phyloP scores from a whole-genome alignment of 305 asterid genomes.

The Fraxinus albicans region DNA sequence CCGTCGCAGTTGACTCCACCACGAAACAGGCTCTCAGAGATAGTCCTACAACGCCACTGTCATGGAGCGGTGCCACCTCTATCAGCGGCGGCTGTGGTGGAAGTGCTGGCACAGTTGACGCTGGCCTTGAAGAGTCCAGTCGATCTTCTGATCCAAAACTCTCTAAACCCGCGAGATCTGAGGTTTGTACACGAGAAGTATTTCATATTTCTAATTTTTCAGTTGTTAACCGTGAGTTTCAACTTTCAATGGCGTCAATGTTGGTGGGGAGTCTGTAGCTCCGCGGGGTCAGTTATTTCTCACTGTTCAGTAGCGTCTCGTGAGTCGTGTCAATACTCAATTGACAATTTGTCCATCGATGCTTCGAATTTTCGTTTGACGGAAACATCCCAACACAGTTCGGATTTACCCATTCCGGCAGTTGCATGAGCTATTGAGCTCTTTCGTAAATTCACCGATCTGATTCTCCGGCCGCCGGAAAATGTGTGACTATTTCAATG shows the following conservation, averaged over 20 bases:
- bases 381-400: slow-evolving; percentile 33
- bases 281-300: neutral
- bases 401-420: slow-evolving; percentile 33
- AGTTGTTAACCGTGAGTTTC: neutral
- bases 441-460: neutral
- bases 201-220: neutral
- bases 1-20: slow-evolving; percentile 13
- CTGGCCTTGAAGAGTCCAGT: slow-evolving; percentile 42
- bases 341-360: slow-evolving; percentile 6
- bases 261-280: neutral
- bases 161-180: slow-evolving; percentile 45
- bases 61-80: slow-evolving; percentile 61
- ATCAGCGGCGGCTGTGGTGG: slow-evolving; percentile 42
- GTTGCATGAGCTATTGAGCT: slow-evolving; percentile 4
- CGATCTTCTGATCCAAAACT: slow-evolving; percentile 16
- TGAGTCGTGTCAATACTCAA: slow-evolving; percentile 25
- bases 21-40: slow-evolving; percentile 22
- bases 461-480: neutral
- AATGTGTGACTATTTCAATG: neutral
- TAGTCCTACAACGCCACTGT: slow-evolving; percentile 62
- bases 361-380: slow-evolving; percentile 23
- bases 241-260: neutral
- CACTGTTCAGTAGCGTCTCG: slow-evolving; percentile 16
- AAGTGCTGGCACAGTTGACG: slow-evolving; percentile 14
- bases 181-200: slow-evolving; percentile 32